phyloP scores from a whole-genome alignment of 2,329 filamentous ascomycete genomes.

The Penicillium thymicola region DNA sequence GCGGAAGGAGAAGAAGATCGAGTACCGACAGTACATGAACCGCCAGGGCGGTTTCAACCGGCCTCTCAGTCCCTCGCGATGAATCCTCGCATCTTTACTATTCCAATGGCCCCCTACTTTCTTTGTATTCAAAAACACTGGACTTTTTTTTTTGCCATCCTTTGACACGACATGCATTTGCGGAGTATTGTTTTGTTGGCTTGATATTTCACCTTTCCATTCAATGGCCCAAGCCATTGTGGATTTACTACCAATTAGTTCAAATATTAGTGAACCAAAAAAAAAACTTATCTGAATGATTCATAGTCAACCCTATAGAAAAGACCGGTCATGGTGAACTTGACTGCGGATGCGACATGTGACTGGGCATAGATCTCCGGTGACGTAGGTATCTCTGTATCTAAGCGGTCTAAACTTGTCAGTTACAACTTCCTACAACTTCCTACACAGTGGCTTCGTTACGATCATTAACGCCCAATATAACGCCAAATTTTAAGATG shows the following conservation, averaged over 20 bases:
- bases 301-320: neutral
- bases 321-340: neutral
- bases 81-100: slow-evolving; percentile 11
- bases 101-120: slow-evolving; percentile 6
- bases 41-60: slow-evolving; percentile 50
- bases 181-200: slow-evolving; percentile 25
- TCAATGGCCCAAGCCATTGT: slow-evolving; percentile 7
- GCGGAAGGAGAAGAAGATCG: slow-evolving; percentile 86
- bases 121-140: slow-evolving; percentile 2
- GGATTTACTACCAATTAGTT: slow-evolving; percentile 7
- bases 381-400: slow-evolving; percentile 29
- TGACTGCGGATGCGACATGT: slow-evolving; percentile 21
- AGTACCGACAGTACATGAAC: slow-evolving; percentile 94
- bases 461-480: slow-evolving; percentile 12
- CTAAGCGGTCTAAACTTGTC: neutral
- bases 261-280: neutral
- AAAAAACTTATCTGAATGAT: neutral
- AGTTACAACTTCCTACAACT: slow-evolving; percentile 2
- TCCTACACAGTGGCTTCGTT: slow-evolving; percentile 25
- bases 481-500: slow-evolving; percentile 29
- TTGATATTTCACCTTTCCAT: slow-evolving; percentile 12
- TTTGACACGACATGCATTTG: slow-evolving; percentile 29
- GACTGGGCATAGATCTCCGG: slow-evolving; percentile 19
- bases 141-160: slow-evolving; percentile 6
- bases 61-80: slow-evolving; percentile 47